A percentile compares a stretch with the other conserved stretches of the same genome.
Evolutionary conservation across 202 grass and related monocot genomes (phyloP).

Genomic region (Schoenoplectus triqueter): DNA sequence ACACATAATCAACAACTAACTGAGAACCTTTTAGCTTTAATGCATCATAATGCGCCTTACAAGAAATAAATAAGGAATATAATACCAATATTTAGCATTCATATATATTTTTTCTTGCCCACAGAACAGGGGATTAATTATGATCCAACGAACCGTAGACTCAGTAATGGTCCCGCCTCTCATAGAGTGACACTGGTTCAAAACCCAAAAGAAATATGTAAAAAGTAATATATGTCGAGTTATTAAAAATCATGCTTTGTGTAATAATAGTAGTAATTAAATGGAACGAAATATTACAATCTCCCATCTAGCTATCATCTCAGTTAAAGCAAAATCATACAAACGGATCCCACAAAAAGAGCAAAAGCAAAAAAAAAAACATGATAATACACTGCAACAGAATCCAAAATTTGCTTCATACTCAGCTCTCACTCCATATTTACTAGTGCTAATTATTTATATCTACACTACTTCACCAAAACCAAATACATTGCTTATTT

Average conservation of each 20-base stretch:
- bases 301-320: neutral
- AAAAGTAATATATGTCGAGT: neutral
- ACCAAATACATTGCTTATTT: neutral
- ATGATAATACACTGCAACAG: neutral
- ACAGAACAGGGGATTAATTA: neutral
- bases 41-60: neutral
- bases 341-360: neutral
- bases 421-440: constrained; percentile 19
- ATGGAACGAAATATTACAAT: neutral
- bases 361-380: neutral
- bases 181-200: too few species aligned
- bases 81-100: neutral
- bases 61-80: neutral
- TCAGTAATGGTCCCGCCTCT: too few species aligned
- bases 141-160: neutral
- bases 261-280: neutral
- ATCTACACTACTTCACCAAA: constrained; percentile 31
- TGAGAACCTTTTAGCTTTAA: too few species aligned
- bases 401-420: constrained; percentile 12
- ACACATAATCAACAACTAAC: too few species aligned
- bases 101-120: neutral
- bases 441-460: constrained; percentile 24
- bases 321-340: neutral
- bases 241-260: neutral
- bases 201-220: too few species aligned